Percentiles rank a stretch among this genome's conserved stretches.
Conservation (phyloP, 345 rosid species). For the Passiflora organensis region DNA sequence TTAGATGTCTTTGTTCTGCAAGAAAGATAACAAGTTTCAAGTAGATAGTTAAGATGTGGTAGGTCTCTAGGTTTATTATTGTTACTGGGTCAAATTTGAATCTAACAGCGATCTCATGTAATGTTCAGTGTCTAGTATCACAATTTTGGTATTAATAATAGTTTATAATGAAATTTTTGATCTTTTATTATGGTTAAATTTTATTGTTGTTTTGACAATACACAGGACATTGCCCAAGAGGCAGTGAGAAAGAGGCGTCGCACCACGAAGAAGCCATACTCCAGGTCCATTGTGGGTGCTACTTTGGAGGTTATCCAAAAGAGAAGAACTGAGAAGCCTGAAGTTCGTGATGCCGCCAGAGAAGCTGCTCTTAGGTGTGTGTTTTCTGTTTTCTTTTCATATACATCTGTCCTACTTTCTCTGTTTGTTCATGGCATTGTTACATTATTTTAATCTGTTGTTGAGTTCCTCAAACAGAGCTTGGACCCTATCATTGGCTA, state of each 20-base stretch:
- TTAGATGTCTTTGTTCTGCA: too few relatives aligned
- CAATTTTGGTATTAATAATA: too few relatives aligned
- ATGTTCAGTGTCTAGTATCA: too few relatives aligned
- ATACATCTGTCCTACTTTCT: background rate
- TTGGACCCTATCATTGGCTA: too few relatives aligned
- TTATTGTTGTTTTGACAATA: background rate
- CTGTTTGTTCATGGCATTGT: too few relatives aligned
- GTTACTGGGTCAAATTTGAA: too few relatives aligned
- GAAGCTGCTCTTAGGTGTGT: constrained; percentile 33
- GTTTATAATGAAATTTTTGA: background rate
- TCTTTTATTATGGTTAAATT: background rate
- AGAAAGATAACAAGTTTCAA: too few relatives aligned
- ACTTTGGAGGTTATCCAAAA: constrained; percentile 39
- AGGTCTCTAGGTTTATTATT: too few relatives aligned
- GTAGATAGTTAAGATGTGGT: too few relatives aligned
- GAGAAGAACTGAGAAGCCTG: constrained; percentile 32
- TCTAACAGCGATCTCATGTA: too few relatives aligned
- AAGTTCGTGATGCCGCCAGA: constrained; percentile 36
- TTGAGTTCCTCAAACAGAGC: too few relatives aligned
- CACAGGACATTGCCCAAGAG: constrained; percentile 30
- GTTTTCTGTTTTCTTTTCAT: background rate
- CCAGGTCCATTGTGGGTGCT: constrained; percentile 30
- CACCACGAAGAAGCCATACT: constrained; percentile 28
- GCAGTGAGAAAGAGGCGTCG: constrained; percentile 32
- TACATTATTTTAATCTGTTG: too few relatives aligned